A percentile compares a stretch with the other conserved stretches of the same genome.
Evolutionary conservation across 129 eudicot species (phyloP).

Genomic region (Glebionis coronaria): DNA sequence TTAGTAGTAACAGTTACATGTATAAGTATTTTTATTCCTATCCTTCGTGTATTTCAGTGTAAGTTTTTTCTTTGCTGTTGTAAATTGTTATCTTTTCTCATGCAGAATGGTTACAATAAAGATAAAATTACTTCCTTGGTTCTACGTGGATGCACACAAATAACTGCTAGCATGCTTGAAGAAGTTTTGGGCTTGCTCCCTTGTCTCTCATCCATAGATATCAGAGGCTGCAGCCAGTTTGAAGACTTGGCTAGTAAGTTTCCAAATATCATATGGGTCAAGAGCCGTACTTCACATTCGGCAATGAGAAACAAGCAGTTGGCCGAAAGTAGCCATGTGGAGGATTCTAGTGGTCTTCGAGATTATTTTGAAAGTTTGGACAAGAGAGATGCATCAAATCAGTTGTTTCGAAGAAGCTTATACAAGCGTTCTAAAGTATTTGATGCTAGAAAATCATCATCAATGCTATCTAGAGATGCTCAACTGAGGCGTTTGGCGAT

Average conservation of each 20-base stretch:
- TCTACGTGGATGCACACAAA: slow-evolving; percentile 68
- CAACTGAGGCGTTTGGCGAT: slow-evolving; percentile 83
- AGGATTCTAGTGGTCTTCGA: slow-evolving; percentile 88
- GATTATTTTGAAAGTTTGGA: slow-evolving; percentile 82
- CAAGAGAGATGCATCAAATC: slow-evolving; percentile 80
- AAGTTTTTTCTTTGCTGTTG: slow-evolving; percentile 7
- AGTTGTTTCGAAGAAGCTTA: slow-evolving; percentile 77
- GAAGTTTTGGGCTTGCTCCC: slow-evolving; percentile 65
- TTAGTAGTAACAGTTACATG: neutral
- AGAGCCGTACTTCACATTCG: slow-evolving; percentile 38
- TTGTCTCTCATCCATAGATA: slow-evolving; percentile 57
- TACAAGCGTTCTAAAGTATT: slow-evolving; percentile 86
- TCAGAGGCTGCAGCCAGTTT: slow-evolving; percentile 90
- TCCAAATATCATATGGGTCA: slow-evolving; percentile 72
- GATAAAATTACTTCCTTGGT: slow-evolving; percentile 66
- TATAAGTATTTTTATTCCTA: neutral
- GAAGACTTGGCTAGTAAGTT: slow-evolving; percentile 64
- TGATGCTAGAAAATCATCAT: slow-evolving; percentile 86
- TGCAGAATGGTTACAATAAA: slow-evolving; percentile 80
- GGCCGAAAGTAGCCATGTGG: slow-evolving; percentile 47
- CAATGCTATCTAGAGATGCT: slow-evolving; percentile 86
- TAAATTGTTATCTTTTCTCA: neutral
- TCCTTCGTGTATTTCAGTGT: neutral
- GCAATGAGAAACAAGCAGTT: slow-evolving; percentile 40
- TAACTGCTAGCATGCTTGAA: slow-evolving; percentile 66